Conservation (phyloP, 306 rosid species). For the Gastrolobium villosum region DNA sequence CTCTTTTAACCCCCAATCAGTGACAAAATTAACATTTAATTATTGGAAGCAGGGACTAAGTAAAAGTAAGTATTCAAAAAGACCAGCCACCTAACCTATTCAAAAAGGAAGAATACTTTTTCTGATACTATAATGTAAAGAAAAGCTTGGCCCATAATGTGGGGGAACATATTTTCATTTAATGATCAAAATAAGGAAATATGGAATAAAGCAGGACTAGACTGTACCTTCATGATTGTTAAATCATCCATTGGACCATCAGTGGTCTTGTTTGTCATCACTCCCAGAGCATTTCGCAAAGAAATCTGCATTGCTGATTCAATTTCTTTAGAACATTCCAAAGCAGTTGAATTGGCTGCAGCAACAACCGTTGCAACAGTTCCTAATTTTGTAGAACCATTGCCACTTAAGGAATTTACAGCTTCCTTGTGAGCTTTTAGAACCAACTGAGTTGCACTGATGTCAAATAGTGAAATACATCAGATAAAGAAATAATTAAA, state of each 20-base stretch:
- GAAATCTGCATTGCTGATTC: slow-evolving; percentile 99
- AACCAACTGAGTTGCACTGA: slow-evolving; percentile 94
- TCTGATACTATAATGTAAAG: not conserved
- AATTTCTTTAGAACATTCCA: slow-evolving; percentile 91
- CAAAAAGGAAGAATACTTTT: not conserved
- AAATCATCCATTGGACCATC: slow-evolving; percentile 99
- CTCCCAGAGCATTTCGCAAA: slow-evolving; percentile 88
- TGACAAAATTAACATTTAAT: not conserved
- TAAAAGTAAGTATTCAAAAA: not conserved
- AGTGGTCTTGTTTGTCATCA: slow-evolving; percentile 68
- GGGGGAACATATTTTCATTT: no score
- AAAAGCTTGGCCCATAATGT: not conserved
- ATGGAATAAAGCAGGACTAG: slow-evolving; percentile 22
- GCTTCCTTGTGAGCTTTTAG: slow-evolving; percentile 99
- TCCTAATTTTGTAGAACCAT: slow-evolving; percentile 91
- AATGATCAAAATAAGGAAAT: not conserved
- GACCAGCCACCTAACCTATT: slow-evolving; percentile 3
- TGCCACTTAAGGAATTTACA: slow-evolving; percentile 95
- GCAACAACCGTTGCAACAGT: slow-evolving; percentile 97
- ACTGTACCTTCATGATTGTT: slow-evolving; percentile 91
- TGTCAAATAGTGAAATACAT: slow-evolving; percentile 31
- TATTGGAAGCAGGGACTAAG: slow-evolving; percentile 14
- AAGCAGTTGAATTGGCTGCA: slow-evolving; percentile 96
- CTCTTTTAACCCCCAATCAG: slow-evolving; percentile 11
- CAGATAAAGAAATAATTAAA: slow-evolving; percentile 42